A percentile compares a stretch with the other conserved stretches of the same genome.
These are phyloP conservation scores for Neoscytalidium dimidiatum DNA, from an alignment of 2,329 filamentous ascomycete species.

Conservation along the genomic window DNA sequence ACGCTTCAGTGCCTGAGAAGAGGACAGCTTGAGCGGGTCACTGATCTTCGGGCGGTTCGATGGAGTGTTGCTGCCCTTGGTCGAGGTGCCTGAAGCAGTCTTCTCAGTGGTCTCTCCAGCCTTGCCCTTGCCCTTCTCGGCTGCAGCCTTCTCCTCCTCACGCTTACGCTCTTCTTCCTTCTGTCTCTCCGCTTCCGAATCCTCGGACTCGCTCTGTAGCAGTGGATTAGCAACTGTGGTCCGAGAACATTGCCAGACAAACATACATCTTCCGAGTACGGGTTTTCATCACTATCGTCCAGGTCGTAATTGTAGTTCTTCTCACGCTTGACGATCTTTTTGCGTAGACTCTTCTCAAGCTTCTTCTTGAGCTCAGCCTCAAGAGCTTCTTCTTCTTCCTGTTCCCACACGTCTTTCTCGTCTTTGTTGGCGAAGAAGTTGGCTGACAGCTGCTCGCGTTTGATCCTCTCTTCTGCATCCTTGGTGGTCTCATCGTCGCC, in stretches of 20 bases:
- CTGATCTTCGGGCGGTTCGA: constrained; percentile 56
- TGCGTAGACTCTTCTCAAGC: constrained; percentile 75
- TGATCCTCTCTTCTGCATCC: constrained; percentile 65
- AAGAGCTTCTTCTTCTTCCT: constrained; percentile 66
- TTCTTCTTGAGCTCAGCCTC: constrained; percentile 70
- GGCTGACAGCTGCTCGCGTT: constrained; percentile 79
- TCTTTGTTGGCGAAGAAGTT: constrained; percentile 74
- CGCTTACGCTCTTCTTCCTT: constrained; percentile 60
- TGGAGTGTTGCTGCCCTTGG: constrained; percentile 71
- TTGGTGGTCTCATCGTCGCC: constrained; percentile 58
- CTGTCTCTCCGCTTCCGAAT: constrained; percentile 65
- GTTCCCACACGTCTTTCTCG: constrained; percentile 59
- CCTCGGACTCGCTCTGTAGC: constrained; percentile 57
- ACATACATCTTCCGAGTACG: constrained; percentile 31
- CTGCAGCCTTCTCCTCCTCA: constrained; percentile 52
- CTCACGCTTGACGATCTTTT: constrained; percentile 81
- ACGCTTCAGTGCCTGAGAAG: constrained; percentile 65
- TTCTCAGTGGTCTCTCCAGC: constrained; percentile 42
- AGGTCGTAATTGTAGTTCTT: constrained; percentile 79
- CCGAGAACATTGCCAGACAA: constrained; percentile 23
- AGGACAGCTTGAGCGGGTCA: constrained; percentile 48
- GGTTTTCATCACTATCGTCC: constrained; percentile 63
- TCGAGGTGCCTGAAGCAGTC: constrained; percentile 56
- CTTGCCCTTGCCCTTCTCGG: constrained; percentile 47
- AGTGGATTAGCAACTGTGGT: not conserved